Conservation (phyloP, 352 stramenopile genomes). For the Phytophthora pisi region DNA sequence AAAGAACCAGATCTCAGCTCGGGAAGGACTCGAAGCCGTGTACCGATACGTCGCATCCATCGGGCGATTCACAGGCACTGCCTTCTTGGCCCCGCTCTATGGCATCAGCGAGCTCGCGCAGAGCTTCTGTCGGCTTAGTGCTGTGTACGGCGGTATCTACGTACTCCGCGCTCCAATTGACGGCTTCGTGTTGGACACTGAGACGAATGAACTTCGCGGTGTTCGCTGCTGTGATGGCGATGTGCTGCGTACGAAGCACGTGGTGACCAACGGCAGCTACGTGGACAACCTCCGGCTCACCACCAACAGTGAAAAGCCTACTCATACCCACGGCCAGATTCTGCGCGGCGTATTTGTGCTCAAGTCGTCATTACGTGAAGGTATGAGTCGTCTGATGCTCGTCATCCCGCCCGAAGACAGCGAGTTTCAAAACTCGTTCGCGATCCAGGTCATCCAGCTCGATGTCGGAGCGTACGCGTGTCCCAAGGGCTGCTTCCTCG, state of each 20-base stretch:
- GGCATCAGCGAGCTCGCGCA: conserved; percentile 88
- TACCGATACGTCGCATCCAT: conserved; percentile 79
- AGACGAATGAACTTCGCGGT: conserved; percentile 39
- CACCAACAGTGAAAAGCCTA: not conserved
- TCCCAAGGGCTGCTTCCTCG: conserved; percentile 57
- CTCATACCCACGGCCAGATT: conserved; percentile 41
- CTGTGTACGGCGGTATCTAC: conserved; percentile 89
- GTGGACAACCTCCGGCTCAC: conserved; percentile 32
- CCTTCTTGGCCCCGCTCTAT: conserved; percentile 85
- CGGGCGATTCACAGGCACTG: conserved; percentile 84
- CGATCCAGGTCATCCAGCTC: conserved; percentile 76
- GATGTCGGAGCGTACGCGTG: conserved; percentile 71
- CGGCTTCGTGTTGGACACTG: conserved; percentile 54
- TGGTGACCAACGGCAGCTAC: conserved; percentile 71
- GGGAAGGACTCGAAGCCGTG: conserved; percentile 54
- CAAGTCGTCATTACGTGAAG: conserved; percentile 40
- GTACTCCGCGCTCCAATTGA: conserved; percentile 74
- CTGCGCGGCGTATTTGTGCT: conserved; percentile 69
- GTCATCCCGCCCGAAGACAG: conserved; percentile 68
- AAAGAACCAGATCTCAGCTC: conserved; percentile 57
- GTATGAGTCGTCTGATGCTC: conserved; percentile 62
- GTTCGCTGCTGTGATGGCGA: conserved; percentile 50
- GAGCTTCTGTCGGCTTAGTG: conserved; percentile 87
- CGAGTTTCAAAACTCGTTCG: conserved; percentile 59
- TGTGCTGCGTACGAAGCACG: conserved; percentile 50